phyloP scores from a whole-genome alignment of 2,329 filamentous ascomycete genomes.

The Aspergillus ochraceus region DNA sequence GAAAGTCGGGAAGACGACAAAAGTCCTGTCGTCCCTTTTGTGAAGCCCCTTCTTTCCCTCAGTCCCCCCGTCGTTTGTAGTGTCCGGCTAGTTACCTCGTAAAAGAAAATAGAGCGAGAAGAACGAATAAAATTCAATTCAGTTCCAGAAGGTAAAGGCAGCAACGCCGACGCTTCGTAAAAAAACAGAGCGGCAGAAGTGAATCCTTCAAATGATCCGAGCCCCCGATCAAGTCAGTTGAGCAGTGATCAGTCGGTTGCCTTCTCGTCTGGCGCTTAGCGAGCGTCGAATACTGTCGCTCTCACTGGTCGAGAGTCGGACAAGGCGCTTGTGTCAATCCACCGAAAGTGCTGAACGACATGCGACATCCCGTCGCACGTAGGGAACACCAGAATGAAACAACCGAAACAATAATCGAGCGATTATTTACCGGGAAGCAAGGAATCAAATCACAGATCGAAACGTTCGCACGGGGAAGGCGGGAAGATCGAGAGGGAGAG shows the following conservation, averaged over 20 bases:
- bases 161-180: not conserved
- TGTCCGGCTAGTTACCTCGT: conserved; percentile 28
- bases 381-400: conserved; percentile 7
- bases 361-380: conserved; percentile 28
- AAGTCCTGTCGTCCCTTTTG: conserved; percentile 9
- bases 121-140: not conserved
- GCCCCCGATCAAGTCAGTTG: conserved; percentile 3
- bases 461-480: not conserved
- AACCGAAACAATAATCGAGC: conserved; percentile 4
- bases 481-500: conserved; percentile 3
- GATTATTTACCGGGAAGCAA: conserved; percentile 5
- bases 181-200: not conserved
- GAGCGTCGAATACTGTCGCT: conserved; percentile 17
- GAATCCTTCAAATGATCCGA: conserved; percentile 5
- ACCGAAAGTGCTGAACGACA: conserved; percentile 20
- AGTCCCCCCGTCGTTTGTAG: conserved; percentile 7
- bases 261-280: conserved; percentile 34
- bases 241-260: not conserved
- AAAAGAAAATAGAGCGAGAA: conserved; percentile 5
- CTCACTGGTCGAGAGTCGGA: conserved; percentile 27
- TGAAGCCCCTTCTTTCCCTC: conserved; percentile 11
- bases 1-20: conserved; percentile 18
- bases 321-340: conserved; percentile 31
- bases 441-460: not conserved
- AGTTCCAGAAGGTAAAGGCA: not conserved